phyloP scores from a whole-genome alignment of 192 early-diverging fungal genomes.

The Bifiguratus adelaidae region DNA sequence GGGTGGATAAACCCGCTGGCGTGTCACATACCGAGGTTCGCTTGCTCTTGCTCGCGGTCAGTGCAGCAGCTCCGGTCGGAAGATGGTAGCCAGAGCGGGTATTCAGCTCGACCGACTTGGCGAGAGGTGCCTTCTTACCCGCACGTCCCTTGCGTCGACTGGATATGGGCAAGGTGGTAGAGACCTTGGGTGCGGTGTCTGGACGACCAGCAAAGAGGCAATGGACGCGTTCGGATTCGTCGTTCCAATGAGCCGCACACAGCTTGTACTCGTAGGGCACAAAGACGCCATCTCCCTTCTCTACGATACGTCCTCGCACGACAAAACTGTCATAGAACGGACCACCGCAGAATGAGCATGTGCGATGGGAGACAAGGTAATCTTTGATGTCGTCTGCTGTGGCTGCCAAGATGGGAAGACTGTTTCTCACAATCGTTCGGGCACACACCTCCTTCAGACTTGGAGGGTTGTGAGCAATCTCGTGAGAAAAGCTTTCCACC shows the following conservation, averaged over 20 bases:
- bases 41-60: neutral
- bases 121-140: neutral
- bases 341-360: conserved; percentile 69
- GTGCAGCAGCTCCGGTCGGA: neutral
- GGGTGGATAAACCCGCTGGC: no score
- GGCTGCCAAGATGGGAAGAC: conserved; percentile 40
- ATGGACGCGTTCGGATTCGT: conserved; percentile 53
- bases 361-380: conserved; percentile 45
- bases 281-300: conserved; percentile 32
- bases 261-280: conserved; percentile 61
- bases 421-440: conserved; percentile 54
- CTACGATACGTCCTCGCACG: conserved; percentile 48
- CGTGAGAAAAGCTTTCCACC: conserved; percentile 24
- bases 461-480: conserved; percentile 37
- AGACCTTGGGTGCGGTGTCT: neutral
- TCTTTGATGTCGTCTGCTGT: conserved; percentile 42
- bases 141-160: neutral
- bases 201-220: conserved; percentile 34
- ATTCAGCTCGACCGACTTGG: neutral
- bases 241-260: conserved; percentile 68
- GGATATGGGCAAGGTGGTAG: no score
- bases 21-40: neutral
- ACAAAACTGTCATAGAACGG: conserved; percentile 63
- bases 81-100: neutral
- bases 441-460: conserved; percentile 69